Evolutionary conservation across 2,329 filamentous ascomycete genomes (phyloP).

Genomic region (Fusarium chaquense): DNA sequence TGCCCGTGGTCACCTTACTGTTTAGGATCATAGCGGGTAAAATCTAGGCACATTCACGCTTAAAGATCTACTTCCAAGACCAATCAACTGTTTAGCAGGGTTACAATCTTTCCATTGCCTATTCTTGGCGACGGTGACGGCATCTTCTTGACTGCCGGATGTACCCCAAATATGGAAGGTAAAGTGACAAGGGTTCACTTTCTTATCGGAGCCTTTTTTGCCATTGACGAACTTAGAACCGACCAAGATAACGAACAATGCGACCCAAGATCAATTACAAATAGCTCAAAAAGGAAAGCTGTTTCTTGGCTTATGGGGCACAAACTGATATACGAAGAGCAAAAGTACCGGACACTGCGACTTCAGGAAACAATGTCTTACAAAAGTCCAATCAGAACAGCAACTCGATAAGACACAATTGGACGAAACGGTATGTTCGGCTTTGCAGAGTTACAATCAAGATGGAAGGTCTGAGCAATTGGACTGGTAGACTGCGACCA

Average conservation of each 20-base stretch:
- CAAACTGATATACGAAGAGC: no score
- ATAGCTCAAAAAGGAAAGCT: slow-evolving; percentile 2
- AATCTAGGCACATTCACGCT: background rate
- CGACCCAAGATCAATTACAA: background rate
- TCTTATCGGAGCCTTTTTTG: background rate
- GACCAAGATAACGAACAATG: background rate
- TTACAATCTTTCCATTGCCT: slow-evolving; percentile 13
- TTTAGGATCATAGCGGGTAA: background rate
- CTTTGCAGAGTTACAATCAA: slow-evolving; percentile 6
- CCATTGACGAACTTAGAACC: background rate
- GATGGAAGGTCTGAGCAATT: background rate
- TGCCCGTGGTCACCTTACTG: background rate
- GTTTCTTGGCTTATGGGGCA: no score
- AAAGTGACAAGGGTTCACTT: background rate
- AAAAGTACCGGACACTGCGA: background rate
- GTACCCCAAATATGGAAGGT: slow-evolving; percentile 33
- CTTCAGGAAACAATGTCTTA: background rate
- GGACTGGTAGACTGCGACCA: slow-evolving; percentile 7
- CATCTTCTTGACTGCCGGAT: slow-evolving; percentile 5
- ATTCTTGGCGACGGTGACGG: slow-evolving; percentile 29
- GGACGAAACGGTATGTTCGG: background rate
- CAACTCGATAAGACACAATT: background rate
- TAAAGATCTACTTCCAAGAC: background rate
- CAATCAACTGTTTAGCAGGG: slow-evolving; percentile 8
- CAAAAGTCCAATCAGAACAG: slow-evolving; percentile 17